Conservation (phyloP, 805 yeast species). For the Saccharomyces eubayanus region DNA sequence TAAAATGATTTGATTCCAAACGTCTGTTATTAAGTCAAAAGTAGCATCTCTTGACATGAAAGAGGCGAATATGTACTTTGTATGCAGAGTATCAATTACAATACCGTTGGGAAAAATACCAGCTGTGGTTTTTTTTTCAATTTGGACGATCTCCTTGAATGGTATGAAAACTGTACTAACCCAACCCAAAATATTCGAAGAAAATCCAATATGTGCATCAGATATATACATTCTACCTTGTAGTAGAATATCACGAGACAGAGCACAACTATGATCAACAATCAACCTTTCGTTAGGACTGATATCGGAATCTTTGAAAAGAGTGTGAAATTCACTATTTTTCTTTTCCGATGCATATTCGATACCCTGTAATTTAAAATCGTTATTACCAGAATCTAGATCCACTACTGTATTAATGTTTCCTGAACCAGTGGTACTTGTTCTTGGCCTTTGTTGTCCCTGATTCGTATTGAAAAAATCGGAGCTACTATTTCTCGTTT, state of each 20-base stretch:
- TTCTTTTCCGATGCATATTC: constrained; percentile 41
- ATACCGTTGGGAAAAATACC: constrained; percentile 68
- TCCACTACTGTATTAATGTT: constrained; percentile 12
- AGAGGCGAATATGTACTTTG: constrained; percentile 55
- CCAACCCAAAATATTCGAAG: constrained; percentile 61
- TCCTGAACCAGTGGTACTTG: constrained; percentile 15
- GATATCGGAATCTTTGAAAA: constrained; percentile 41
- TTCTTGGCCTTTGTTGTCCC: constrained; percentile 7
- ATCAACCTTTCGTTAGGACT: constrained; percentile 45
- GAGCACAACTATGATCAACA: constrained; percentile 58
- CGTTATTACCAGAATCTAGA: constrained; percentile 8
- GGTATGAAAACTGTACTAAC: constrained; percentile 52
- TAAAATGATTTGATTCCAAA: constrained; percentile 47
- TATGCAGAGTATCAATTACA: constrained; percentile 53
- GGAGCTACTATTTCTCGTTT: constrained; percentile 9
- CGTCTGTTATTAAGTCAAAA: constrained; percentile 43
- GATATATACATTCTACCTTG: constrained; percentile 59
- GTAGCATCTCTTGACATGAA: constrained; percentile 51
- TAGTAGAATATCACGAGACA: constrained; percentile 53
- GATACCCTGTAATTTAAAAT: constrained; percentile 16
- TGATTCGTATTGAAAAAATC: background rate
- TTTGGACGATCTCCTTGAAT: constrained; percentile 50
- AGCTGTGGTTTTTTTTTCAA: constrained; percentile 59
- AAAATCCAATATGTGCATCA: constrained; percentile 49
- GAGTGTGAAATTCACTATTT: constrained; percentile 51